A percentile compares a stretch with the other conserved stretches of the same genome.
Evolutionary conservation across 495 filamentous ascomycete species (phyloP).

Genomic region (Penicillium antarcticum): DNA sequence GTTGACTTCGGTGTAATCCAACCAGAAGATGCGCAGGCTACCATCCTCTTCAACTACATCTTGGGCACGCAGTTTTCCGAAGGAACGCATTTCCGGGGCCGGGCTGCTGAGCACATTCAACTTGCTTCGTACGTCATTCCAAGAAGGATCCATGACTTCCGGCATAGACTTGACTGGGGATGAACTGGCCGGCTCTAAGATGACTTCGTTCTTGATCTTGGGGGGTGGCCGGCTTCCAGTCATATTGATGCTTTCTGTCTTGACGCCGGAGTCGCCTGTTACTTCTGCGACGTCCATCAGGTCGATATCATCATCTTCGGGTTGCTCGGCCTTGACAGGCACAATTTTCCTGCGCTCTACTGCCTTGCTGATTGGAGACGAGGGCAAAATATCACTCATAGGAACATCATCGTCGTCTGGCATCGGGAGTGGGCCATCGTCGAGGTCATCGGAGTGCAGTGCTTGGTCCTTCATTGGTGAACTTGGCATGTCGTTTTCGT

Average conservation of each 20-base stretch:
- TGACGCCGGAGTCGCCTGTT: constrained; percentile 59
- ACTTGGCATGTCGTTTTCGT: constrained; percentile 41
- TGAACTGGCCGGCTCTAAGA: constrained; percentile 69
- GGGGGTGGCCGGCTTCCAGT: constrained; percentile 76
- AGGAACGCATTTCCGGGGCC: constrained; percentile 53
- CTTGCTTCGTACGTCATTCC: constrained; percentile 83
- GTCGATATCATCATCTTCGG: constrained; percentile 74
- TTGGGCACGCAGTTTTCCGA: constrained; percentile 77
- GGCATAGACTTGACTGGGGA: constrained; percentile 63
- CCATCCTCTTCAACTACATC: constrained; percentile 89
- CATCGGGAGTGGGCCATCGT: constrained; percentile 53
- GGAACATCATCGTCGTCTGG: constrained; percentile 58
- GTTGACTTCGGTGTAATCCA: constrained; percentile 91
- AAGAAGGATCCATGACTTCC: constrained; percentile 74
- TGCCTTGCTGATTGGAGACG: constrained; percentile 81
- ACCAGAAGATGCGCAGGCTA: constrained; percentile 92
- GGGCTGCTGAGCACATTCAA: constrained; percentile 80
- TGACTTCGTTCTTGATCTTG: constrained; percentile 65
- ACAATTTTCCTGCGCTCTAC: constrained; percentile 66
- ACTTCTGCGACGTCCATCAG: constrained; percentile 82
- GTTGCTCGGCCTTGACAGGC: constrained; percentile 59
- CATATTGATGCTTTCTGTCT: constrained; percentile 74
- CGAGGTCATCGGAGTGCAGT: constrained; percentile 40
- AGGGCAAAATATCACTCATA: constrained; percentile 85
- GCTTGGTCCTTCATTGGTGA: constrained; percentile 32